Conservation (phyloP, 441 rosid species). For the Syzygium malaccense region DNA sequence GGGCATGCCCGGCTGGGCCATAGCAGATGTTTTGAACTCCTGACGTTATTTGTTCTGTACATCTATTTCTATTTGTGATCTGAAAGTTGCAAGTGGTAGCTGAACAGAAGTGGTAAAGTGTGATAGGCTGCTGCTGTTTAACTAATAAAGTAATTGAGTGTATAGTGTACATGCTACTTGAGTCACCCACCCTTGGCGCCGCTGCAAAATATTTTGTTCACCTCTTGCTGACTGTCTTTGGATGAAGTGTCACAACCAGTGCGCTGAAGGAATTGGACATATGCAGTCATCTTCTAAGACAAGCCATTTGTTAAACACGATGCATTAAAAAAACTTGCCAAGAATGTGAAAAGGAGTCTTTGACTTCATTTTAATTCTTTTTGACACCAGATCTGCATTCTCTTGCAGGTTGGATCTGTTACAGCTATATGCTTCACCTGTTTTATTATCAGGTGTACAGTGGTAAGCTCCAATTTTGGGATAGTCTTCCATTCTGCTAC, state of each 20-base stretch:
- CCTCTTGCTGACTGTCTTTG: not conserved
- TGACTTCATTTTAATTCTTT: not conserved
- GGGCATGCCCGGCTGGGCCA: not conserved
- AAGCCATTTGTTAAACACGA: not conserved
- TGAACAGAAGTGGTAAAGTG: not conserved
- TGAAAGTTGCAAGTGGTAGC: not conserved
- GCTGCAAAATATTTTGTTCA: not conserved
- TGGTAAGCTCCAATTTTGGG: conserved; percentile 5
- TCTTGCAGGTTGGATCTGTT: conserved; percentile 13
- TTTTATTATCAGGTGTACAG: conserved; percentile 13
- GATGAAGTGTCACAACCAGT: not conserved
- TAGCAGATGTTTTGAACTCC: not conserved
- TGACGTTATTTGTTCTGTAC: not conserved
- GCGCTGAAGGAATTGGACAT: not conserved
- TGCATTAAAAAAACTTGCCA: not conserved
- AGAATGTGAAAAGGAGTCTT: not conserved
- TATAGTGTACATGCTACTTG: not conserved
- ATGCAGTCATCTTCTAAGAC: not conserved
- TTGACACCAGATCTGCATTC: not conserved
- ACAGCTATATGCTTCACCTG: conserved; percentile 20
- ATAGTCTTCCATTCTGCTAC: not conserved
- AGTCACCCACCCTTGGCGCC: not conserved
- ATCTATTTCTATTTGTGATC: not conserved
- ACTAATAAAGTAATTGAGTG: not conserved
- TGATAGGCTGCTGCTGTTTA: not conserved